Evolutionary conservation across 768 basidiomycete species (phyloP), one percentile per base, ranked within the genome.

Genomic region (Serendipita sp.): DNA sequence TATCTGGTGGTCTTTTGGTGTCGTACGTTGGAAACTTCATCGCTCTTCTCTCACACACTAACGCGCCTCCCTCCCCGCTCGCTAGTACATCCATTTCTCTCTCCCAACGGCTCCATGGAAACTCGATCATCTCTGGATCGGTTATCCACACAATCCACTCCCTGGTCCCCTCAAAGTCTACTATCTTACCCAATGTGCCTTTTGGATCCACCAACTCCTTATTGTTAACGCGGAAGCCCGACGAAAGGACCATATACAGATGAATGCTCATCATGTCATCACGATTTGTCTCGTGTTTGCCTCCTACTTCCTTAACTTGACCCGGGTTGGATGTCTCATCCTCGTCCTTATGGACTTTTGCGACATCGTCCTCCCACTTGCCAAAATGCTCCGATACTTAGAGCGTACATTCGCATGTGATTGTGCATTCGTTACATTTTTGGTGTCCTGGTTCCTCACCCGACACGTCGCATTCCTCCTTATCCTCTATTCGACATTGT

Each of bases 241-340:
- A 63, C 79, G 96, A 64, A 92, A 91, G 72, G 96, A 99, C 73
- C 91, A 97, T 73, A 77, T 78, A 69, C 95, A 97, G 74, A 97
- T 97, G 95, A 88, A 97, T 81, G 76, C 85, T 29, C 96, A 99
- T 76, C 96, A 99, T 72, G 71, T 95, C 69, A 87, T 98, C 68
- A 95, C 93, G 11, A 80, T 93, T 66, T 71, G 79, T 58, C 81
- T 99, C 66, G 83, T 97, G 75, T 74, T 78, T 37, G 70, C 77
- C 44, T 92, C 89, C 73, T 98, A 96, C 75, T 79, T 79, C 66
- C 82, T 79, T 72, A 87, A 93, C 74, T 86, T 85, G 71, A 95
- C 91, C 6, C 87, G 93, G 50, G 81, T 94, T 48, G 96, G 96
- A 15, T 90, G 87, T 68, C 76, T 92, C 52, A 84, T 96, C 66